Percentiles rank a stretch among this genome's conserved stretches.
phyloP scores from a whole-genome alignment of 2,329 filamentous ascomycete genomes.

The Aspergillus amoenus region DNA sequence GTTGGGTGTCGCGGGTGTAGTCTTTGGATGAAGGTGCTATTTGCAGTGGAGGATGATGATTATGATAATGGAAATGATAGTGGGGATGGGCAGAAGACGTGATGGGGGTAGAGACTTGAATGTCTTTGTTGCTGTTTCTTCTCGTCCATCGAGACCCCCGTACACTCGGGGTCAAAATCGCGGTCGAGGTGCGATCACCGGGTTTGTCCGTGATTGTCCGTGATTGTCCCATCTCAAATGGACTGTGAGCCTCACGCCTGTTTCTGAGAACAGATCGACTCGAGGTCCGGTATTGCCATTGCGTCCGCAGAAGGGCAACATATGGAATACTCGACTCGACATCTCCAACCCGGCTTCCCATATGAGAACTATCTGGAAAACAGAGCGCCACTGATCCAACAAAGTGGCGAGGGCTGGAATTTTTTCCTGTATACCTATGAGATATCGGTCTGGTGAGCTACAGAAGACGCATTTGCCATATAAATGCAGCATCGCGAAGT shows the following conservation, averaged over 20 bases:
- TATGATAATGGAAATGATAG: background rate
- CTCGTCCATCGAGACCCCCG: background rate
- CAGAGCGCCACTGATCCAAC: background rate
- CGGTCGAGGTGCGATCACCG: background rate
- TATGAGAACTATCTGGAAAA: background rate
- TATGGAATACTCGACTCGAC: background rate
- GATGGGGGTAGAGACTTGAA: background rate
- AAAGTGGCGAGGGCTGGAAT: background rate
- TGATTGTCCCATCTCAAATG: background rate
- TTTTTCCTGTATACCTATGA: no score
- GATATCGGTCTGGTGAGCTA: background rate
- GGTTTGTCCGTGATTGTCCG: background rate
- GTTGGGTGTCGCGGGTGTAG: conserved; percentile 64
- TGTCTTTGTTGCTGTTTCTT: background rate
- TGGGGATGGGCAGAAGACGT: conserved; percentile 25
- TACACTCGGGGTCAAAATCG: background rate
- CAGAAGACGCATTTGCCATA: background rate
- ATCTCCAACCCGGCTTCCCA: background rate
- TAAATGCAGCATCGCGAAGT: background rate
- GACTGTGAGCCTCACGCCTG: background rate
- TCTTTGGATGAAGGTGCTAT: conserved; percentile 62
- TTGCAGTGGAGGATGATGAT: conserved; percentile 48
- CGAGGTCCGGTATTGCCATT: background rate
- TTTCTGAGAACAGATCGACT: background rate
- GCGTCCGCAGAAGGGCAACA: background rate